These are phyloP conservation scores for Anisodus tanguticus DNA, from an alignment of 257 asterid genomes.

Conservation along the genomic window DNA sequence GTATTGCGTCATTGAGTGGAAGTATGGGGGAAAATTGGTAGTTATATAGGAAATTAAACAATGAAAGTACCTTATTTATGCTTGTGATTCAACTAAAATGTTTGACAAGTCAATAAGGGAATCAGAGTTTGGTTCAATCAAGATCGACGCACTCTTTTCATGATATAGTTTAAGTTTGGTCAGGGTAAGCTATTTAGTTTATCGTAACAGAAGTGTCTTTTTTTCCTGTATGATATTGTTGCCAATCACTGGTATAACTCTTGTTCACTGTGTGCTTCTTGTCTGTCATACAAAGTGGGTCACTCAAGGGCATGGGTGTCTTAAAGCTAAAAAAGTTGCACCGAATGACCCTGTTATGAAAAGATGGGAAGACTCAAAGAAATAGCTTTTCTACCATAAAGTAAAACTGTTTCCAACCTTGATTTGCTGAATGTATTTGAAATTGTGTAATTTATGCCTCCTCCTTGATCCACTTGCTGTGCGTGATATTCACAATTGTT, in stretches of 20 bases:
- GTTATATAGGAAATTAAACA: slow-evolving; percentile 3
- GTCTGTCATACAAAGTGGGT: too few species aligned
- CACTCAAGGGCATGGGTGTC: too few species aligned
- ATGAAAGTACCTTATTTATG: slow-evolving; percentile 2
- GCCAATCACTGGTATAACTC: background rate
- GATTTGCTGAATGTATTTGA: slow-evolving; percentile 19
- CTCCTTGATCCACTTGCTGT: background rate
- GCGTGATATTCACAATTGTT: too few species aligned
- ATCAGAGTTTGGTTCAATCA: background rate
- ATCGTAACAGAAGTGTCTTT: background rate
- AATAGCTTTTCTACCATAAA: background rate
- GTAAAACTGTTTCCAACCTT: background rate
- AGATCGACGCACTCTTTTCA: background rate
- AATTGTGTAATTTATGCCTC: slow-evolving; percentile 3
- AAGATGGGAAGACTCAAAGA: background rate
- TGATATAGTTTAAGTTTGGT: slow-evolving; percentile 5
- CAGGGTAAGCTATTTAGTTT: background rate
- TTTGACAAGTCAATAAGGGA: background rate
- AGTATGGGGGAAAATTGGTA: background rate
- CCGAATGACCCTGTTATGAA: background rate
- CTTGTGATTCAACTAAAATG: slow-evolving; percentile 11
- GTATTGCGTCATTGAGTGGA: background rate
- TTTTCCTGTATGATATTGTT: background rate
- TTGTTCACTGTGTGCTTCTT: too few species aligned
- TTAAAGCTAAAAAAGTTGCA: too few species aligned